These are phyloP conservation scores for Neonectria neomacrospora DNA, from an alignment of 2,329 filamentous ascomycete species.

Conservation along the genomic window DNA sequence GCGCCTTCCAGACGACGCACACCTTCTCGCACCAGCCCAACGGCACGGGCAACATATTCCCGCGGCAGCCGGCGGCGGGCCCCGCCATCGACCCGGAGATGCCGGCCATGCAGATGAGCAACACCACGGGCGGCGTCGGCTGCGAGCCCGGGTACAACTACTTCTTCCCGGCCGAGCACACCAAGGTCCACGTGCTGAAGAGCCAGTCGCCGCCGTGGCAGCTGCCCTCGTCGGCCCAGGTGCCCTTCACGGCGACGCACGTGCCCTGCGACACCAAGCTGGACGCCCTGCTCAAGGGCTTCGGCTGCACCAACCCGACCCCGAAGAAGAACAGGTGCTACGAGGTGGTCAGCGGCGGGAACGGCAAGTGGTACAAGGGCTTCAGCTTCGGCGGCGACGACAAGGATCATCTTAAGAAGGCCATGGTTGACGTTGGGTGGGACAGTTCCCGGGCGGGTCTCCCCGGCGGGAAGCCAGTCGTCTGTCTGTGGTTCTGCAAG, in stretches of 20 bases:
- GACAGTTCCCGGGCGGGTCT: slow-evolving; percentile 61
- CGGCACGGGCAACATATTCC: slow-evolving; percentile 49
- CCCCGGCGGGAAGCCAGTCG: slow-evolving; percentile 61
- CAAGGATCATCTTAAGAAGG: slow-evolving; percentile 58
- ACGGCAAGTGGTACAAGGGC: slow-evolving; percentile 69
- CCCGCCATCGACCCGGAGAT: slow-evolving; percentile 58
- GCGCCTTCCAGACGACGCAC: slow-evolving; percentile 43
- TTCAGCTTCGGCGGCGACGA: slow-evolving; percentile 63
- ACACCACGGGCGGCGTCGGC: slow-evolving; percentile 67
- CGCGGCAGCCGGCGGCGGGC: slow-evolving; percentile 55
- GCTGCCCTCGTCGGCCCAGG: slow-evolving; percentile 53
- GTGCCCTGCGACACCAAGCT: slow-evolving; percentile 65
- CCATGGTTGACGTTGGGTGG: slow-evolving; percentile 69
- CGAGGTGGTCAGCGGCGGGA: slow-evolving; percentile 65
- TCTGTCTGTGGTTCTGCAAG: slow-evolving; percentile 71
- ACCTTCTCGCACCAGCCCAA: slow-evolving; percentile 52
- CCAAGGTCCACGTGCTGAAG: slow-evolving; percentile 69
- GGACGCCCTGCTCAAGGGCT: slow-evolving; percentile 66
- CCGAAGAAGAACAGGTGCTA: slow-evolving; percentile 66
- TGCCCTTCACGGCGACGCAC: slow-evolving; percentile 61
- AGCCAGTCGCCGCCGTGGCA: slow-evolving; percentile 65
- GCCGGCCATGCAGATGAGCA: slow-evolving; percentile 65
- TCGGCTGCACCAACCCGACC: slow-evolving; percentile 64
- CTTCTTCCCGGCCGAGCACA: slow-evolving; percentile 68
- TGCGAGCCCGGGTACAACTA: slow-evolving; percentile 73